A percentile compares a stretch with the other conserved stretches of the same genome.
phyloP scores from a whole-genome alignment of 2,329 filamentous ascomycete species.

The Tolypocladium amazonense region DNA sequence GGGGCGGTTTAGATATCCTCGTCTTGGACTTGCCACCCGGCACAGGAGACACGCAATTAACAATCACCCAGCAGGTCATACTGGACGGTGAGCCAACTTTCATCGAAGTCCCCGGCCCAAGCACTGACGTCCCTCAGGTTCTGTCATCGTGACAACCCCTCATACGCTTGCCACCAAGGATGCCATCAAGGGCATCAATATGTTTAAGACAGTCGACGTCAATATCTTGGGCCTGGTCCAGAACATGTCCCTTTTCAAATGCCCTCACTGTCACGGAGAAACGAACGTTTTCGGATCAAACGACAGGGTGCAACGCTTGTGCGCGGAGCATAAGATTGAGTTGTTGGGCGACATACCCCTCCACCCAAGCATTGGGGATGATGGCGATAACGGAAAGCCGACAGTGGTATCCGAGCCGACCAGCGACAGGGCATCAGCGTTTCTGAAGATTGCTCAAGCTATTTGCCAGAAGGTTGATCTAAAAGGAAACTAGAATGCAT shows the following conservation, averaged over 20 bases:
- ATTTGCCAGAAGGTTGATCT: constrained; percentile 35
- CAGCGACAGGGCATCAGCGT: constrained; percentile 61
- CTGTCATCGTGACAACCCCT: constrained; percentile 83
- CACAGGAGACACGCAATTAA: constrained; percentile 91
- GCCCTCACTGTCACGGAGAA: constrained; percentile 64
- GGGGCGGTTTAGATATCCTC: constrained; percentile 79
- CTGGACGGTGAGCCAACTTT: constrained; percentile 53
- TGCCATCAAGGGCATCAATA: constrained; percentile 80
- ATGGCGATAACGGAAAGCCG: constrained; percentile 78
- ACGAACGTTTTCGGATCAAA: constrained; percentile 65
- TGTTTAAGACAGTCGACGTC: constrained; percentile 80
- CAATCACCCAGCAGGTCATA: constrained; percentile 90
- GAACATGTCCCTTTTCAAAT: constrained; percentile 82
- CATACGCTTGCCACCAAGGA: constrained; percentile 90
- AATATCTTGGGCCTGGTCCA: constrained; percentile 80
- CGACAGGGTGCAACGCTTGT: constrained; percentile 56
- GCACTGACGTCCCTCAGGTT: constrained; percentile 33
- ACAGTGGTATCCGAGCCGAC: constrained; percentile 81
- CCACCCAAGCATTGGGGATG: constrained; percentile 75
- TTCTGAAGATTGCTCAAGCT: constrained; percentile 56
- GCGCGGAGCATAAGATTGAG: constrained; percentile 61
- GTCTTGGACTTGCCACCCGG: constrained; percentile 88
- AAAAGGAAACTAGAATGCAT: background rate
- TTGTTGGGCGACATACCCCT: constrained; percentile 84
- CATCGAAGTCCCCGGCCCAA: background rate